These are phyloP conservation scores for Coniophora puteana DNA, from an alignment of 1,284 basidiomycete genomes.

Conservation along the genomic window DNA sequence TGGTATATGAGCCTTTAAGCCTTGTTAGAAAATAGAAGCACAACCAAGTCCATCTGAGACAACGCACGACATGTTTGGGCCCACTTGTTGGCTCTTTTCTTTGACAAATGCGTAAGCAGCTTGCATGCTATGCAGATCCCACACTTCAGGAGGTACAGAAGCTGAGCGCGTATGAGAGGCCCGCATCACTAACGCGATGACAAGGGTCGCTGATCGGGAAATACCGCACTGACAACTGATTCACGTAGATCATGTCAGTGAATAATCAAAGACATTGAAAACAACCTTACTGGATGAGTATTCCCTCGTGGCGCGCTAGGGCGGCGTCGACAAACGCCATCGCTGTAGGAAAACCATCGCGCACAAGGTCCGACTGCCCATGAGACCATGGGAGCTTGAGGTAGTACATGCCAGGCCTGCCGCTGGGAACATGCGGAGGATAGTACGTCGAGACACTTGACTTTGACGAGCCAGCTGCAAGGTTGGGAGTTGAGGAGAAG, in stretches of 20 bases:
- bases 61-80: conserved; percentile 90
- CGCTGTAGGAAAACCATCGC: conserved; percentile 72
- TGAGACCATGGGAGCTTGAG: conserved; percentile 95
- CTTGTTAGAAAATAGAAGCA: not conserved
- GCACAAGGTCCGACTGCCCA: conserved; percentile 84
- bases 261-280: not conserved
- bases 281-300: conserved; percentile 82
- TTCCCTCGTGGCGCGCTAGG: conserved; percentile 68
- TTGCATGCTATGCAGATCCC: conserved; percentile 87
- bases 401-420: conserved; percentile 81
- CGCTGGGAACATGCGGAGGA: conserved; percentile 58
- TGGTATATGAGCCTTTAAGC: conserved; percentile 91
- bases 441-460: conserved; percentile 49
- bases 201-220: conserved; percentile 89
- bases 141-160: conserved; percentile 67
- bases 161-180: conserved; percentile 75
- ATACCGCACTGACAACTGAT: conserved; percentile 95
- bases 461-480: conserved; percentile 34
- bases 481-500: conserved; percentile 66
- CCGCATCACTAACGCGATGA: conserved; percentile 94
- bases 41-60: conserved; percentile 10
- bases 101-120: conserved; percentile 91
- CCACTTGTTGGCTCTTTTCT: conserved; percentile 82
- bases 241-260: conserved; percentile 11
- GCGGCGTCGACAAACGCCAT: conserved; percentile 82